Base-by-base conservation (phyloP, 768 basidiomycete genomes). In the Saitozyma podzolica region DNA sequence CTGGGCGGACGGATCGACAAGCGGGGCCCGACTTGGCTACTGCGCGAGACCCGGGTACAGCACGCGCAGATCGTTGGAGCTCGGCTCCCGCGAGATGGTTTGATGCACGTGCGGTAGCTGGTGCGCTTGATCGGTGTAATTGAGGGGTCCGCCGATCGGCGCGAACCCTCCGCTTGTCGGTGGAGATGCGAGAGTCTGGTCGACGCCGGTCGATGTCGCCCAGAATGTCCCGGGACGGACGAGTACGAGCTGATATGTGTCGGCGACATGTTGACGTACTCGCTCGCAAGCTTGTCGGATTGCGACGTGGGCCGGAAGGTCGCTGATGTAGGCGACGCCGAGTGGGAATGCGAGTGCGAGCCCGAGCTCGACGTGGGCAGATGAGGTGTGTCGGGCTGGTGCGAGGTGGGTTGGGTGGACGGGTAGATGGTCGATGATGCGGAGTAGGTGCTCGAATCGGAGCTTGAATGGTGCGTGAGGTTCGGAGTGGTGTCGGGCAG, bases 91-190 rank as follows among this genome's bases (percentile, higher is more conserved):
- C 9, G 61, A 59, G 9, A 63, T 43, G 11, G 63, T 57, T 55
- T 74, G 67, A 45, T 70, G 72, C 11, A 74, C 65, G 50, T 74
- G 72, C 3, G 72, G 72, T 17, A 74, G 55, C 53, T 70, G 64
- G 54, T 69, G 69, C 11, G 63, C 39, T 29, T 60, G 62, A 50
- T 64, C 58, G 40, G 20, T 50, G 58, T 62, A 57, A 65, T 29
- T 16, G 54, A 50, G 59, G 1, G 49, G 58, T 37, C 45, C 45
- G 40, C 43, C 29, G 29, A 29, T 29, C 29, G 29, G 29, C 29
- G 29, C 29, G 29, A 29, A 29, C 29, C 29, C 29, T 29, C 29
- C 29, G 29, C 29, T 29, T 29, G 29, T 29, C 29, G 29, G 29
- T 29, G 29, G 29, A 29, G 29, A 29, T 2, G 29, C 29, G 29